Evolutionary conservation across 1,284 basidiomycete species (phyloP), one percentile per base, ranked within the genome.

Genomic region (Moesziomyces antarcticus): DNA sequence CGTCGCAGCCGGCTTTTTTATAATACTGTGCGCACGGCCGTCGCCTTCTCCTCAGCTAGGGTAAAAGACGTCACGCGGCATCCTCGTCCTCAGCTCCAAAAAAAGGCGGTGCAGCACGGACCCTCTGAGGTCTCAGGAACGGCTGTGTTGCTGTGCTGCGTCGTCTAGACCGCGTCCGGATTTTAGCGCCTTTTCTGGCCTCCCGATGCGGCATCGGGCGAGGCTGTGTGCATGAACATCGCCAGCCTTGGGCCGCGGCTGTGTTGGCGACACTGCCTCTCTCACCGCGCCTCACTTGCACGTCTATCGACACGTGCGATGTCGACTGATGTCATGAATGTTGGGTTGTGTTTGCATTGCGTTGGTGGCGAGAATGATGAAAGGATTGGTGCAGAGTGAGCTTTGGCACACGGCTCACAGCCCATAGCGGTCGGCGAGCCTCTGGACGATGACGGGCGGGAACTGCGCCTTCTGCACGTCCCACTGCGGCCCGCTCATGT

Each of bases 401-500:
- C 25, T 27, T 27, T 11, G 30, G 10, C 5, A 18, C 14, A 33
- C 14, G 24, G 46, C 25, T 57, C 33, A 78, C 20, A 78, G 59
- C 20, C 74, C 76, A 50, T 78, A 78, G 43, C 76, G 64, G 72
- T 78, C 76, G 9, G 70, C 66, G 45, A 76, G 58, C 53, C 80
- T 68, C 66, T 82, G 74, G 16, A 72, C 74, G 24, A 82, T 82
- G 20, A 82, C 57, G 7, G 75, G 73, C 3, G 81, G 81, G 62
- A 82, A 82, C 33, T 80, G 78, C 33, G 66, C 56, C 56, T 78
- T 82, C 56, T 77, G 77, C 49, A 65, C 73, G 27, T 77, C 78
- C 81, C 78, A 79, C 27, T 90, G 90, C 46, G 88, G 86, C 51
- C 90, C 89, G 72, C 92, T 91, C 85, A 93, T 92, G 73, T 90